Percentiles rank a stretch among this genome's conserved stretches.
Evolutionary conservation across 495 filamentous ascomycete species (phyloP).

Genomic region (Darksidea phi): DNA sequence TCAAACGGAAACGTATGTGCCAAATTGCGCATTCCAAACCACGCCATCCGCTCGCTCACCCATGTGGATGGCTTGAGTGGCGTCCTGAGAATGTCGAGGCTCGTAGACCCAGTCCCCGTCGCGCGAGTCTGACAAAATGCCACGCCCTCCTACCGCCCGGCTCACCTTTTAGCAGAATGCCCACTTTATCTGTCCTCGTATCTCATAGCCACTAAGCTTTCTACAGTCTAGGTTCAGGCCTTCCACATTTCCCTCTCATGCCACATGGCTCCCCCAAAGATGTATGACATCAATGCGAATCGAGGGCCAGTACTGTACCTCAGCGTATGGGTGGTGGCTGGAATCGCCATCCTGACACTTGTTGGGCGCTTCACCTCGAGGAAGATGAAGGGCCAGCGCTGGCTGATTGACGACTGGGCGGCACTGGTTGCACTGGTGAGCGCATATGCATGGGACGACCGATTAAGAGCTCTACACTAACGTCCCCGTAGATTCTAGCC

Average conservation of each 20-base stretch:
- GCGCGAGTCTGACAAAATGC: too few species aligned
- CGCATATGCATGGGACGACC: background rate
- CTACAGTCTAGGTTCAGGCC: background rate
- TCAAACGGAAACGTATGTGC: too few species aligned
- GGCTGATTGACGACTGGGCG: background rate
- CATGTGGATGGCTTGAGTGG: too few species aligned
- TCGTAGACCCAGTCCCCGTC: too few species aligned
- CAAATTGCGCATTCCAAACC: too few species aligned
- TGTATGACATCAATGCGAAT: background rate
- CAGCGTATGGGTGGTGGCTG: background rate
- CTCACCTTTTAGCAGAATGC: too few species aligned
- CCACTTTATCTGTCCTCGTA: too few species aligned
- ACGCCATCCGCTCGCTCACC: too few species aligned
- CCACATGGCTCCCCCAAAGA: background rate
- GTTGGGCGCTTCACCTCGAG: background rate
- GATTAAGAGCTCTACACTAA: background rate
- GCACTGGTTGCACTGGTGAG: background rate
- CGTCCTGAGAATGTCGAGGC: too few species aligned
- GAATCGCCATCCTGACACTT: background rate
- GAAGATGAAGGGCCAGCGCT: background rate
- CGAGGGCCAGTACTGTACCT: background rate
- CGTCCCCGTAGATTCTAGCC: background rate
- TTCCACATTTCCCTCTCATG: background rate
- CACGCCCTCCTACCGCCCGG: too few species aligned
- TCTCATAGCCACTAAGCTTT: background rate